Evolutionary conservation across 2,329 filamentous ascomycete genomes (phyloP).

Genomic region (Calonectria honghensis): DNA sequence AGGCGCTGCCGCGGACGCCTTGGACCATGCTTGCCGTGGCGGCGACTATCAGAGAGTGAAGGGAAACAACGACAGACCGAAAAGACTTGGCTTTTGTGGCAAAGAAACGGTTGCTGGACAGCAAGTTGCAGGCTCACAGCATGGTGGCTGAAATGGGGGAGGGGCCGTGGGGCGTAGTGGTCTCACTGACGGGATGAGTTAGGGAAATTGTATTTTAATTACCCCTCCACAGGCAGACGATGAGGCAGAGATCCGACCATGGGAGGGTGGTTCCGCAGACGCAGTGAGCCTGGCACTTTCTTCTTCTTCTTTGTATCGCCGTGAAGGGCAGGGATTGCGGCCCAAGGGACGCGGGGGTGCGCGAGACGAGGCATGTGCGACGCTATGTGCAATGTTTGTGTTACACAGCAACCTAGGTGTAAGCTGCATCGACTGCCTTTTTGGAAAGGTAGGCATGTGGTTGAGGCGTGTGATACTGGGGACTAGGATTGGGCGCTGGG

Average conservation of each 20-base stretch:
- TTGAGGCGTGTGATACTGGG: conserved; percentile 29
- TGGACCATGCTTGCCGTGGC: conserved; percentile 42
- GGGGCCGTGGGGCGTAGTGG: conserved; percentile 10
- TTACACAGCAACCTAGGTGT: conserved; percentile 43
- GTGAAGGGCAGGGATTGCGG: conserved; percentile 46
- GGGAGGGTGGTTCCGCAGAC: conserved; percentile 44
- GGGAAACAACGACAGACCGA: background rate
- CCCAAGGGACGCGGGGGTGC: conserved; percentile 45
- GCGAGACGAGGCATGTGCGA: conserved; percentile 53
- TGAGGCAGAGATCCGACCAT: conserved; percentile 50
- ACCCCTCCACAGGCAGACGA: conserved; percentile 47
- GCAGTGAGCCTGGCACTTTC: conserved; percentile 38
- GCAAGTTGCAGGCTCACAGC: conserved; percentile 39
- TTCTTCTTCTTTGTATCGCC: conserved; percentile 28
- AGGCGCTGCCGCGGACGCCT: conserved; percentile 39
- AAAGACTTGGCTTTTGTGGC: conserved; percentile 30
- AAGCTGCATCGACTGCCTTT: conserved; percentile 43
- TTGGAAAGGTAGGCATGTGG: conserved; percentile 30
- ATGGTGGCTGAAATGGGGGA: conserved; percentile 40
- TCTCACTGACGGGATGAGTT: conserved; percentile 37
- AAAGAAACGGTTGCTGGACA: conserved; percentile 39
- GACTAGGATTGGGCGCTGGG: conserved; percentile 8
- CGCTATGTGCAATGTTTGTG: conserved; percentile 53
- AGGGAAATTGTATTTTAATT: conserved; percentile 32
- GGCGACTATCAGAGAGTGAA: conserved; percentile 8